phyloP scores from a whole-genome alignment of 306 rosid species.

The Psophocarpus tetragonolobus region DNA sequence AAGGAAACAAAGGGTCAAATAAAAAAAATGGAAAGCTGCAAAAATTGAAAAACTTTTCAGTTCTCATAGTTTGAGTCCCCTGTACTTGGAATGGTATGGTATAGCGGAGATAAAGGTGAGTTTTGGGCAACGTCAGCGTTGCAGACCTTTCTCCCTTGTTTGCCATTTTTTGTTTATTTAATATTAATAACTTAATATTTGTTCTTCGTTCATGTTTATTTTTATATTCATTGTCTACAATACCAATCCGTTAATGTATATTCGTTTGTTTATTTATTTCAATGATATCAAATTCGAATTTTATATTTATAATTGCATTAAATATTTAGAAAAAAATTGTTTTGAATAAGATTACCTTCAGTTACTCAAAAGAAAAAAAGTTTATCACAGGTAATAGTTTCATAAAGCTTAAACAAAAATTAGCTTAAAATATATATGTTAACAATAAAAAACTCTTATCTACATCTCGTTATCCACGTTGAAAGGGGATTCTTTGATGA shows the following conservation, averaged over 20 bases:
- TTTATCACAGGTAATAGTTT: no score
- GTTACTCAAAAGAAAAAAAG: no score
- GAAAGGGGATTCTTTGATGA: constrained; percentile 2
- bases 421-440: no score
- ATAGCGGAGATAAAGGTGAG: constrained; percentile 4
- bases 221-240: neutral
- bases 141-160: neutral
- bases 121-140: neutral
- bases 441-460: no score
- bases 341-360: no score
- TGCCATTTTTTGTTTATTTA: neutral
- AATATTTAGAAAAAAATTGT: no score
- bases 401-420: no score
- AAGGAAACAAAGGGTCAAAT: constrained; percentile 1
- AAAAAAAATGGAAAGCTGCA: constrained; percentile 25
- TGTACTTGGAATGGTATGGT: neutral
- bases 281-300: no score
- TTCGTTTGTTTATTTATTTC: no score
- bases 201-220: neutral
- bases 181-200: no score
- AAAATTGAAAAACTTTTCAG: constrained; percentile 24
- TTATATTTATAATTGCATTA: no score
- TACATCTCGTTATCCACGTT: constrained; percentile 21
- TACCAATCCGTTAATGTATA: no score
- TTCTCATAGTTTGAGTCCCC: neutral